Conservation (phyloP, 495 filamentous ascomycete genomes). For the Hypoxylon fuscum region DNA sequence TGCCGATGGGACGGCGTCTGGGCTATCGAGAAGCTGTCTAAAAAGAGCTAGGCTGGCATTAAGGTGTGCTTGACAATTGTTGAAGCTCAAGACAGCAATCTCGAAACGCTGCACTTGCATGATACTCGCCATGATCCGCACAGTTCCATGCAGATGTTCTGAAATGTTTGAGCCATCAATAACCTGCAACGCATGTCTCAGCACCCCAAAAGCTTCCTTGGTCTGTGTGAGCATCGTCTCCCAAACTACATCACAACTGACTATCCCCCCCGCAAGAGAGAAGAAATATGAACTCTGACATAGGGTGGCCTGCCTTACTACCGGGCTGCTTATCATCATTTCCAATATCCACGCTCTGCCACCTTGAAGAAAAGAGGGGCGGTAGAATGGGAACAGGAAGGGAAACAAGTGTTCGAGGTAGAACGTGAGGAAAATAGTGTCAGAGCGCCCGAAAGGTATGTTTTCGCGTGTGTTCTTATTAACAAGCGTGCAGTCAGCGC, state of each 20-base stretch:
- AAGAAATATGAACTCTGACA: conserved; percentile 61
- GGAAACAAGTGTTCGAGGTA: conserved; percentile 64
- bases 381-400: conserved; percentile 65
- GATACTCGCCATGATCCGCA: conserved; percentile 60
- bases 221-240: conserved; percentile 44
- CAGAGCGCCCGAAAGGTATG: conserved; percentile 34
- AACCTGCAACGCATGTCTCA: conserved; percentile 44
- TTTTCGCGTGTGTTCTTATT: conserved; percentile 18
- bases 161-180: conserved; percentile 43
- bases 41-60: conserved; percentile 60
- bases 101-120: conserved; percentile 64
- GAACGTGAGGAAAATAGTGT: conserved; percentile 48
- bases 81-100: conserved; percentile 51
- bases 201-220: conserved; percentile 43
- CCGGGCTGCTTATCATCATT: conserved; percentile 58
- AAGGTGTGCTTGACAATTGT: conserved; percentile 61
- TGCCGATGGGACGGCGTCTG: conserved; percentile 19
- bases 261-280: conserved; percentile 41
- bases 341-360: conserved; percentile 64
- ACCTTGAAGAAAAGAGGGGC: conserved; percentile 54
- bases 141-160: conserved; percentile 34
- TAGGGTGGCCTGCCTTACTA: conserved; percentile 56
- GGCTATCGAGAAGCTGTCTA: conserved; percentile 50
- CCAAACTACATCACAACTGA: conserved; percentile 34
- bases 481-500: conserved; percentile 22